Evolutionary conservation across 2,329 filamentous ascomycete genomes (phyloP).

Genomic region (Fusarium transvaalense): DNA sequence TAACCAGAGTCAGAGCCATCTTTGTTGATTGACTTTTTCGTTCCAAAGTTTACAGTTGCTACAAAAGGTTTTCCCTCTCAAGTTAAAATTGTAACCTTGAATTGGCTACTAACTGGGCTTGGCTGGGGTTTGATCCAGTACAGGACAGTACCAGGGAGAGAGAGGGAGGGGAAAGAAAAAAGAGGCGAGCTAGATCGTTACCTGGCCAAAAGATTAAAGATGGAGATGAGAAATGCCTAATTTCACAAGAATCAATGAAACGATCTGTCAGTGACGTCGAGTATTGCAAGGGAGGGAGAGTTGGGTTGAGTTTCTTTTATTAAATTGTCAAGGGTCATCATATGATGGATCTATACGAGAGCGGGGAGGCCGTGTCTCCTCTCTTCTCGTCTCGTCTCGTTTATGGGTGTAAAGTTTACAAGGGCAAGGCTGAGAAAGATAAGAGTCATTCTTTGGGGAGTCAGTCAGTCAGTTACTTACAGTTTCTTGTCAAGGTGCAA

Average conservation of each 20-base stretch:
- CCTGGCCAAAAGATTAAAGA: conserved; percentile 21
- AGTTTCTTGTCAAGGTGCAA: no score
- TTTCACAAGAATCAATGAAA: conserved; percentile 24
- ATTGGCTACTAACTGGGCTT: conserved; percentile 3
- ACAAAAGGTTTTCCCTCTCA: background rate
- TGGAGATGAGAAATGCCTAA: conserved; percentile 1
- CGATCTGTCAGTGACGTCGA: conserved; percentile 26
- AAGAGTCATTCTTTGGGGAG: conserved; percentile 21
- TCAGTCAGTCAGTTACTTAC: background rate
- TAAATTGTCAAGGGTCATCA: conserved; percentile 40
- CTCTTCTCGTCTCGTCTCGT: conserved; percentile 15
- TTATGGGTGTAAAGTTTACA: conserved; percentile 7
- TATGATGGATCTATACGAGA: conserved; percentile 33
- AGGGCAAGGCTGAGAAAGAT: conserved; percentile 25
- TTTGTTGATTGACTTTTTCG: background rate
- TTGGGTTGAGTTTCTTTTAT: conserved; percentile 17
- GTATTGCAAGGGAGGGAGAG: conserved; percentile 18
- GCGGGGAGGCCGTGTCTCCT: conserved; percentile 17
- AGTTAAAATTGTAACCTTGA: conserved; percentile 20
- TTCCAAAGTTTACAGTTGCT: background rate
- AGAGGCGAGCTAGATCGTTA: conserved; percentile 13
- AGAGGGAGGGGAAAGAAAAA: background rate
- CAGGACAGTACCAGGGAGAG: background rate
- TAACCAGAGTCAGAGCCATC: background rate
- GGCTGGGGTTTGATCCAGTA: background rate